Evolutionary conservation across 2,329 filamentous ascomycete species (phyloP).

Genomic region (Helotiales sp.): DNA sequence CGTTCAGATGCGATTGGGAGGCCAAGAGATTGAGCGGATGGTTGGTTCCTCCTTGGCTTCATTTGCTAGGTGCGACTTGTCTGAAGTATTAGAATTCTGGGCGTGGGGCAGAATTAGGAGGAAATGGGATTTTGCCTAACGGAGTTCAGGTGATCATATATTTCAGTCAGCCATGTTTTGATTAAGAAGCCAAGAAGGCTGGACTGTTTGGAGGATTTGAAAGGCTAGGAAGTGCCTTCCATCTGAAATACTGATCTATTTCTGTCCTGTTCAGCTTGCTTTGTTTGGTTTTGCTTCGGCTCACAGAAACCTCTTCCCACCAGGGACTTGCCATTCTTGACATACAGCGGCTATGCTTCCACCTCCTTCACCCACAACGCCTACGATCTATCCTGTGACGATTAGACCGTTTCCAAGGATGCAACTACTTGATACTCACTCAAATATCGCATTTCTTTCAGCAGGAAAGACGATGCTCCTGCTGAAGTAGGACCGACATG

Average conservation of each 20-base stretch:
- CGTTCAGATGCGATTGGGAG: neutral
- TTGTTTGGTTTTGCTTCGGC: neutral
- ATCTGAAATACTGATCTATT: neutral
- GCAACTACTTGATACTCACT: conserved; percentile 34
- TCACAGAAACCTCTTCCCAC: conserved; percentile 7
- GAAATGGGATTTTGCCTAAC: neutral
- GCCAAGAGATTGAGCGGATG: conserved; percentile 1
- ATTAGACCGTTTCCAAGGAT: conserved; percentile 39
- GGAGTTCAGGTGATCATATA: neutral
- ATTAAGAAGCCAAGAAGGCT: neutral
- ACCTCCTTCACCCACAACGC: conserved; percentile 42
- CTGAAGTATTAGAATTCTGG: neutral
- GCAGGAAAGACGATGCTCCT: neutral
- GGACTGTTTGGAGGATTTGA: neutral
- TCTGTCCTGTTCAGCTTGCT: neutral
- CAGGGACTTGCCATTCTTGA: conserved; percentile 1
- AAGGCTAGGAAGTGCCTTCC: neutral
- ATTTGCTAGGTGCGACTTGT: neutral
- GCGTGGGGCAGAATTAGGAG: neutral
- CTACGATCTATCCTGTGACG: conserved; percentile 40
- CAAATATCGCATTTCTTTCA: conserved; percentile 27
- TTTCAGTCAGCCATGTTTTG: neutral
- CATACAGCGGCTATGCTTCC: conserved; percentile 37
- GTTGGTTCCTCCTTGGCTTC: conserved; percentile 1
- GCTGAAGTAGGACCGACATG: neutral